phyloP scores from a whole-genome alignment of 345 rosid genomes.

The Eucalyptus curtisii region DNA sequence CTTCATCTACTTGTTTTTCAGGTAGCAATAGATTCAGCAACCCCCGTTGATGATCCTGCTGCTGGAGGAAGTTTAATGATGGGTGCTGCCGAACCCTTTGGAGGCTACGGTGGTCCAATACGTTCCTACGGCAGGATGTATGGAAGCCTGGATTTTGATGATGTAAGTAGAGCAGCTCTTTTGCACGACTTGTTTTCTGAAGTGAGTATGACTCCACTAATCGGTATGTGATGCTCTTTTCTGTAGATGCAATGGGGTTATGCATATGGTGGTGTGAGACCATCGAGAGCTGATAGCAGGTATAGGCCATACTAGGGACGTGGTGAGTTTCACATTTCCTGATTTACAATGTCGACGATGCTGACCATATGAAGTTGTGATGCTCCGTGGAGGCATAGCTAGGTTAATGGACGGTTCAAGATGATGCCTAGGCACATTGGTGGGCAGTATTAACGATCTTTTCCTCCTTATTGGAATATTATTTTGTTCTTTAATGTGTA shows the following conservation, averaged over 20 bases:
- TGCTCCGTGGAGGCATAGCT: background rate
- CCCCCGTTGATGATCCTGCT: constrained; percentile 84
- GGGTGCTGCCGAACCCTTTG: constrained; percentile 36
- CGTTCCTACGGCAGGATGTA: constrained; percentile 78
- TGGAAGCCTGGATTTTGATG: constrained; percentile 60
- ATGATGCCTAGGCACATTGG: background rate
- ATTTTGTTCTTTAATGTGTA: background rate
- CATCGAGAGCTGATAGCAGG: constrained; percentile 85
- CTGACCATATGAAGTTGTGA: background rate
- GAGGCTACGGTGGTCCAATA: constrained; percentile 84
- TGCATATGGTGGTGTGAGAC: constrained; percentile 20
- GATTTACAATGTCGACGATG: background rate
- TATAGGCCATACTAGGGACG: constrained; percentile 65
- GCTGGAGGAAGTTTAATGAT: constrained; percentile 55
- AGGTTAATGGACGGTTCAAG: background rate
- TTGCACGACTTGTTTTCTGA: background rate
- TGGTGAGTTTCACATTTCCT: background rate
- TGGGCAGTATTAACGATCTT: background rate
- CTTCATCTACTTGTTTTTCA: constrained; percentile 2
- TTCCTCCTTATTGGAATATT: background rate
- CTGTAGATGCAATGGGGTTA: constrained; percentile 1
- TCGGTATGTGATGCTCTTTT: background rate
- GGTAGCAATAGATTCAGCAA: constrained; percentile 98
- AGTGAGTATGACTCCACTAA: background rate
- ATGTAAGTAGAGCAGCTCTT: constrained; percentile 31